Conservation (phyloP, 192 early-diverging fungal genomes). For the Umbelopsis vinacea region DNA sequence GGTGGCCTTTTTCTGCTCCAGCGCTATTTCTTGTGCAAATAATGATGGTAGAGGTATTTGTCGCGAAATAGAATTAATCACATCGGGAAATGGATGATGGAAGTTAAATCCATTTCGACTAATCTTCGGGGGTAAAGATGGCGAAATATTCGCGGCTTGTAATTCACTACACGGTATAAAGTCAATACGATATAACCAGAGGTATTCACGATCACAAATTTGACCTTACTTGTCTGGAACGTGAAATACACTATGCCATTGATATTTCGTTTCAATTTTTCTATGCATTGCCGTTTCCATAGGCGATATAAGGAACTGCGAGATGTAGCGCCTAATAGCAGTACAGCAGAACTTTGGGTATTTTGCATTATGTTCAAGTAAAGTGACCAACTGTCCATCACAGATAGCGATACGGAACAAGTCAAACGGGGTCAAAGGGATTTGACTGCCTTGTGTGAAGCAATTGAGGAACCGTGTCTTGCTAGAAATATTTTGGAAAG, state of each 20-base stretch:
- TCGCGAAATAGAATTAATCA: background rate
- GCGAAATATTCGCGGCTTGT: background rate
- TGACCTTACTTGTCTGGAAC: background rate
- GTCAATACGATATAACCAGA: background rate
- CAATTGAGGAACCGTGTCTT: slow-evolving; percentile 13
- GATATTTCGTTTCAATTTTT: slow-evolving; percentile 13
- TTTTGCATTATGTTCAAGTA: slow-evolving; percentile 14
- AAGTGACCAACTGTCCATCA: slow-evolving; percentile 10
- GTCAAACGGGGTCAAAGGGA: slow-evolving; percentile 20
- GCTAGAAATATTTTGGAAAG: slow-evolving; percentile 17
- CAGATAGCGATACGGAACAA: slow-evolving; percentile 18
- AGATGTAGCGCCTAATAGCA: background rate
- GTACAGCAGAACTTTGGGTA: slow-evolving; percentile 17
- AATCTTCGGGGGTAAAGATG: background rate
- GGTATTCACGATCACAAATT: too few species aligned
- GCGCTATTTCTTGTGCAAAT: background rate
- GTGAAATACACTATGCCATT: slow-evolving; percentile 4
- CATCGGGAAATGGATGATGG: slow-evolving; percentile 12
- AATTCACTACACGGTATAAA: background rate
- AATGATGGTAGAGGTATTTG: slow-evolving; percentile 5
- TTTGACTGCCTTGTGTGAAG: slow-evolving; percentile 14
- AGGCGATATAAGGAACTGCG: slow-evolving; percentile 1
- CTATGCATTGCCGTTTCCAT: slow-evolving; percentile 11
- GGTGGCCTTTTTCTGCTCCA: background rate
- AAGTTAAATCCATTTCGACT: slow-evolving; percentile 17